Percentiles rank a stretch among this genome's conserved stretches.
Conservation (phyloP, 495 filamentous ascomycete genomes). For the Rostrohypoxylon terebratum region DNA sequence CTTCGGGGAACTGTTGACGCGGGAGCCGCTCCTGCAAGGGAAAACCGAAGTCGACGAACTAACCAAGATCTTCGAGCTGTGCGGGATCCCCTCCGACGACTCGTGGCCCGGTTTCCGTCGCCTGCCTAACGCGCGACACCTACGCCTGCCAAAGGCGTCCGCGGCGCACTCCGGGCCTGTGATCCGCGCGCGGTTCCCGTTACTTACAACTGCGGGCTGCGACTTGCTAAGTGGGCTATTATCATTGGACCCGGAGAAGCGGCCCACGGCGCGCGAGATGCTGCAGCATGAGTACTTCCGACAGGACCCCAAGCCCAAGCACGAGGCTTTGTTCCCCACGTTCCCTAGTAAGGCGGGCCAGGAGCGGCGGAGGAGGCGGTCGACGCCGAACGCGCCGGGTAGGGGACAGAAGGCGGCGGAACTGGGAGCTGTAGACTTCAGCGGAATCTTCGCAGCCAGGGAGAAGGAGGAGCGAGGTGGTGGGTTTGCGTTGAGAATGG, state of each 20-base stretch:
- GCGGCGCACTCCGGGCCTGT: conserved; percentile 55
- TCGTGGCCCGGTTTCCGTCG: conserved; percentile 89
- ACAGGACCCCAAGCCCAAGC: conserved; percentile 90
- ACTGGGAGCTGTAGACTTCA: conserved; percentile 77
- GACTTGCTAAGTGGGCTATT: conserved; percentile 76
- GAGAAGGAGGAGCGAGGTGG: conserved; percentile 81
- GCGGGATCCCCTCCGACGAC: conserved; percentile 87
- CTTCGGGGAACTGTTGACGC: conserved; percentile 89
- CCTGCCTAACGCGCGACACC: conserved; percentile 86
- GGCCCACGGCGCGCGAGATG: conserved; percentile 72
- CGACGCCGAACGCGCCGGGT: conserved; percentile 88
- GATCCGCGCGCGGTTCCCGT: conserved; percentile 80
- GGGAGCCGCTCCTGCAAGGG: conserved; percentile 87
- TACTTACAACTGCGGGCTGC: conserved; percentile 80
- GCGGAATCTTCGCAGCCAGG: conserved; percentile 78
- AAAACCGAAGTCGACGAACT: conserved; percentile 93
- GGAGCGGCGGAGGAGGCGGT: conserved; percentile 79
- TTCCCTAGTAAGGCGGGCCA: conserved; percentile 95
- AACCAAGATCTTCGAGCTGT: conserved; percentile 83
- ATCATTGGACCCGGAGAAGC: conserved; percentile 75
- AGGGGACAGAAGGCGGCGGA: conserved; percentile 78
- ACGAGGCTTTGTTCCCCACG: conserved; percentile 86
- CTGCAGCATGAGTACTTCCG: conserved; percentile 85
- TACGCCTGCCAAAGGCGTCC: conserved; percentile 75
- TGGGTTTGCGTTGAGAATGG: conserved; percentile 84